A percentile compares a stretch with the other conserved stretches of the same genome.
These are phyloP conservation scores for Ephemerocybe angulata DNA, from an alignment of 768 basidiomycete species.

Conservation along the genomic window DNA sequence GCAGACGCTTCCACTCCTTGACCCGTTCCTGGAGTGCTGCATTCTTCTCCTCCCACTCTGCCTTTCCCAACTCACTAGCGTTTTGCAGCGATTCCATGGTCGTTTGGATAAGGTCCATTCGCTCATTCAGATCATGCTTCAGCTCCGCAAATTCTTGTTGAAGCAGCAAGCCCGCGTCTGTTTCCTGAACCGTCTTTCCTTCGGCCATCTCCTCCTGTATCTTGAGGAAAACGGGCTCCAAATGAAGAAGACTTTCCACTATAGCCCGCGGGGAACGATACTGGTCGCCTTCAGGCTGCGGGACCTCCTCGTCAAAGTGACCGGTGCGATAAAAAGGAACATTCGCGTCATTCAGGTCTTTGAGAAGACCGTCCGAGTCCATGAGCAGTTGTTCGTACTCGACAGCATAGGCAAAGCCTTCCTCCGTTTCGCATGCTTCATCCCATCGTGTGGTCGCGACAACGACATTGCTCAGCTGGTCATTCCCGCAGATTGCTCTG, in stretches of 20 bases:
- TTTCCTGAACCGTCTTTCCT: slow-evolving; percentile 1
- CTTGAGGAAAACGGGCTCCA: slow-evolving; percentile 6
- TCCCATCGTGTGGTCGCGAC: slow-evolving; percentile 47
- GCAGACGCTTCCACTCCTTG: neutral
- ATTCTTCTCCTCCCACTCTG: neutral
- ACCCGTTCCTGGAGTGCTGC: neutral
- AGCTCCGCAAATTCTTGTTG: neutral
- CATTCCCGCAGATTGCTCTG: slow-evolving; percentile 40
- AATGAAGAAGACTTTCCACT: neutral
- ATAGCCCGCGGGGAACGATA: neutral
- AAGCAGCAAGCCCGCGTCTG: neutral
- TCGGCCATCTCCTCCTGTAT: slow-evolving; percentile 19
- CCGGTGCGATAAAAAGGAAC: slow-evolving; percentile 31
- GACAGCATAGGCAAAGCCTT: slow-evolving; percentile 25
- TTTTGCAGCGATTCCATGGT: neutral
- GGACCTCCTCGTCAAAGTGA: slow-evolving; percentile 19
- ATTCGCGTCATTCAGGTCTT: slow-evolving; percentile 22
- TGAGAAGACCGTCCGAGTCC: slow-evolving; percentile 32
- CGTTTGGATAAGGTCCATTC: neutral
- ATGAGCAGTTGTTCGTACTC: slow-evolving; percentile 42
- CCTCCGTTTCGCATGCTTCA: slow-evolving; percentile 22
- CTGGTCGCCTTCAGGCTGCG: neutral
- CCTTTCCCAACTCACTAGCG: neutral
- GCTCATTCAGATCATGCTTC: neutral
- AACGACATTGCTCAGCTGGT: slow-evolving; percentile 39